Evolutionary conservation across 1,139 yeast genomes (phyloP).

Genomic region (Geotrichum histeridarum): DNA sequence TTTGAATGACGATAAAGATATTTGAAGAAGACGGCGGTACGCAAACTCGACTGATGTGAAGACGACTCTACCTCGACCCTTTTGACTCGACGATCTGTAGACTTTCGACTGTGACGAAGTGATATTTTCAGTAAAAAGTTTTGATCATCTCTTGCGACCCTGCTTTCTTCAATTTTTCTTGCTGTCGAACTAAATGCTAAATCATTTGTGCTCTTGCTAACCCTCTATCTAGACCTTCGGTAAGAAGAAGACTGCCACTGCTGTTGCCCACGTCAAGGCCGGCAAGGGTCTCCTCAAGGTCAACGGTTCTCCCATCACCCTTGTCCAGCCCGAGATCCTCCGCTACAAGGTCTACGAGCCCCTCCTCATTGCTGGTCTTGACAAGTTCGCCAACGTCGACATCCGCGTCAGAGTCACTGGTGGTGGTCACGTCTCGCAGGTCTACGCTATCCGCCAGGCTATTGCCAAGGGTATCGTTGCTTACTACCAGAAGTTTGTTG

Average conservation of each 20-base stretch:
- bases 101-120: too few species aligned
- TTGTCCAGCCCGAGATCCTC: slow-evolving; percentile 97
- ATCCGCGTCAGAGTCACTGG: slow-evolving; percentile 99
- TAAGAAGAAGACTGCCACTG: slow-evolving; percentile 99
- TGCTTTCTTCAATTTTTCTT: slow-evolving; percentile 10
- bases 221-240: slow-evolving; percentile 75
- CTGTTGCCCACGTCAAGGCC: slow-evolving; percentile 99
- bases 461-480: slow-evolving; percentile 99
- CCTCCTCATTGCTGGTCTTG: slow-evolving; percentile 94
- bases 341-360: slow-evolving; percentile 99
- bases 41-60: too few species aligned
- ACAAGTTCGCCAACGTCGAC: slow-evolving; percentile 97
- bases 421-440: slow-evolving; percentile 99
- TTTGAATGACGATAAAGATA: background rate
- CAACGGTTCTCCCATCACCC: slow-evolving; percentile 98
- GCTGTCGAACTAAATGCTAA: background rate
- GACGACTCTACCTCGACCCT: too few species aligned
- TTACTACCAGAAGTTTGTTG: slow-evolving; percentile 98
- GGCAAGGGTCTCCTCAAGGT: slow-evolving; percentile 99
- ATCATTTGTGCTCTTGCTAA: background rate
- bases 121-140: too few species aligned
- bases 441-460: slow-evolving; percentile 99
- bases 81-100: too few species aligned
- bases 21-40: too few species aligned
- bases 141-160: too few species aligned